Base-by-base conservation (phyloP, 305 asterid genomes). In the Caryopteris hybrid region DNA sequence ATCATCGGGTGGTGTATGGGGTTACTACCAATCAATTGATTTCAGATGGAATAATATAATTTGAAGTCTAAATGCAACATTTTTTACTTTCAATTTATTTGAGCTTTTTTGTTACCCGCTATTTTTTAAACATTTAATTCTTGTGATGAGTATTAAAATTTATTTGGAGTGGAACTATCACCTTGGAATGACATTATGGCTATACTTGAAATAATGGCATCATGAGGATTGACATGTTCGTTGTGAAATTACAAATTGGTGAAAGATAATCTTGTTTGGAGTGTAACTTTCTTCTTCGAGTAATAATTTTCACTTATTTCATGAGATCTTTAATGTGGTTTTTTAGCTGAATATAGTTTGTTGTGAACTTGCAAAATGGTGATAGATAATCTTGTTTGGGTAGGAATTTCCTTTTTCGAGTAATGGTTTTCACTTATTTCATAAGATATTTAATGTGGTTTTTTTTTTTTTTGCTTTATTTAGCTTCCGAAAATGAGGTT, bases 401-500 rank as follows among this genome's bases (percentile, higher is more conserved):
- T n/a, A n/a, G n/a, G n/a, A n/a, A n/a, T n/a, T n/a, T n/a, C n/a
- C n/a, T n/a, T n/a, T n/a, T n/a, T n/a, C n/a, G n/a, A n/a, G n/a
- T n/a, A n/a, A n/a, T n/a, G n/a, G n/a, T n/a, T n/a, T n/a, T n/a
- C n/a, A n/a, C n/a, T n/a, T n/a, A n/a, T n/a, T n/a, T n/a, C n/a
- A n/a, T n/a, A n/a, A n/a, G n/a, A n/a, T n/a, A n/a, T n/a, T n/a
- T n/a, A n/a, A n/a, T n/a, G n/a, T n/a, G n/a, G n/a, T n/a, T n/a
- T n/a, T n/a, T n/a, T n/a, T n/a, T 64, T 65, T 51, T 51, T 43
- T 56, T 67, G 39, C 41, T 78, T 66, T 53, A 54, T 14, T 20
- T 68, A 91, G 91, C 74, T 81, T 58, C 74, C 87, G 83, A 80
- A 85, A 81, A 84, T 25, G 81, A 71, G 58, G 79, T 83, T 4